These are phyloP conservation scores for Teratosphaeria zuluensis DNA, from an alignment of 2,329 filamentous ascomycete species.

Conservation along the genomic window DNA sequence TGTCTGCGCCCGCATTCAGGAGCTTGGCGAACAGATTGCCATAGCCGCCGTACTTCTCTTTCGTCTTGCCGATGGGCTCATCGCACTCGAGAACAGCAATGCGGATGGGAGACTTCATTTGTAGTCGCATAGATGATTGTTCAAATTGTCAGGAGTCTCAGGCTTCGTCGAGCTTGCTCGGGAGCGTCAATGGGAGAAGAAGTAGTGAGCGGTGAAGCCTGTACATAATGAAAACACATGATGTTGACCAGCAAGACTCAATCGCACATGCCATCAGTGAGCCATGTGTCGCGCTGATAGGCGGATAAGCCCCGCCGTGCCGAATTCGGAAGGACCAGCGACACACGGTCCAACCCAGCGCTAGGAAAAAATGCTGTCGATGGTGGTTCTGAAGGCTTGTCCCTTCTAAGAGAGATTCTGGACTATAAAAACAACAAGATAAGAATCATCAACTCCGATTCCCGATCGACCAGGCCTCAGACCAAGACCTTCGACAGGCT, in stretches of 20 bases:
- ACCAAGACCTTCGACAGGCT: neutral
- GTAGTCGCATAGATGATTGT: neutral
- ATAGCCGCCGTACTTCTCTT: conserved; percentile 61
- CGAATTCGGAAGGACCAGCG: neutral
- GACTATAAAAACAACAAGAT: neutral
- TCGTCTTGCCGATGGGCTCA: conserved; percentile 56
- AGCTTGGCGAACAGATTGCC: conserved; percentile 49
- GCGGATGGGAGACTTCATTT: conserved; percentile 40
- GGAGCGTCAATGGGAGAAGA: neutral
- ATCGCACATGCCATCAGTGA: neutral
- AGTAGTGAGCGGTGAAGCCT: neutral
- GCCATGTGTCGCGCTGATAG: neutral
- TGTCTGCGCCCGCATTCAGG: conserved; percentile 40
- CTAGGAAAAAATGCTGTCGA: neutral
- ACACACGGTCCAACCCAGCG: neutral
- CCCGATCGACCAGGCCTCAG: neutral
- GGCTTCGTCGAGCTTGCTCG: neutral
- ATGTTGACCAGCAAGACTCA: neutral
- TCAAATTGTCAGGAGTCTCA: conserved; percentile 1
- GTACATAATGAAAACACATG: neutral
- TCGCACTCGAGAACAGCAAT: conserved; percentile 87
- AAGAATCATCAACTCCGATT: neutral
- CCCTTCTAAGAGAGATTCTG: neutral
- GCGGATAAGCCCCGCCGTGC: neutral
- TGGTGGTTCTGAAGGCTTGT: neutral